Evolutionary conservation across 768 basidiomycete species (phyloP), one percentile per base, ranked within the genome.

Genomic region (Gloeophyllum trabeum): DNA sequence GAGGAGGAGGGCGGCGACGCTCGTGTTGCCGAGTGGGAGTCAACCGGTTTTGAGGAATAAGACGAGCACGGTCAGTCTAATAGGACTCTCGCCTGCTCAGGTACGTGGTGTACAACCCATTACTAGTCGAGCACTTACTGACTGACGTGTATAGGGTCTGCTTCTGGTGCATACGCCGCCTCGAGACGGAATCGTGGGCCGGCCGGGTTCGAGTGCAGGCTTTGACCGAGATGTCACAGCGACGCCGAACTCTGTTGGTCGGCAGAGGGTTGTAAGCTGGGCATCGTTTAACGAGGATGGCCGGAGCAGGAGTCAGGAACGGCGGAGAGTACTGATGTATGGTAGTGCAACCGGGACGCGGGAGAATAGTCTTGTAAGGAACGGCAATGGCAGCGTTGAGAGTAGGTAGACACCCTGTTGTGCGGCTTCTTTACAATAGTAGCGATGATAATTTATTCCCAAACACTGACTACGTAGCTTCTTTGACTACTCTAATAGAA

Each of bases 1-100:
- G 52, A 58, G 61, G 45, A 65, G 60, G 19, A 48, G 47, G 44
- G 50, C 65, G 41, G 57, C 67, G 24, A 66, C 67, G n/a, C 63
- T 76, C 35, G 57, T 76, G 21, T 58, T 74, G 22, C 70, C 77
- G 3, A 70, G 60, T 32, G 66, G 65, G 39, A 57, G 71, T 43
- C 50, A 64, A 7, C 73, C 76, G 10, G 56, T 60, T 36, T 54
- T 81, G 43, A 63, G 73, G 49, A 61, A 64, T 45, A 73, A 70
- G 49, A 70, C 63, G 43, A 83, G 77, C 57, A 58, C 69, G 36
- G 54, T 84, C 41, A 73, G 73, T 50, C 57, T 85, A 42, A 70
- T 84, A 51, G 80, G 77, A 3, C 68, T 87, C 46, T 85, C 85
- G 24, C 80, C 84, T 7, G 81, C 81, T 24, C 81, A 86, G 66